phyloP scores from a whole-genome alignment of 768 basidiomycete genomes.

The Kwoniella heveanensis region DNA sequence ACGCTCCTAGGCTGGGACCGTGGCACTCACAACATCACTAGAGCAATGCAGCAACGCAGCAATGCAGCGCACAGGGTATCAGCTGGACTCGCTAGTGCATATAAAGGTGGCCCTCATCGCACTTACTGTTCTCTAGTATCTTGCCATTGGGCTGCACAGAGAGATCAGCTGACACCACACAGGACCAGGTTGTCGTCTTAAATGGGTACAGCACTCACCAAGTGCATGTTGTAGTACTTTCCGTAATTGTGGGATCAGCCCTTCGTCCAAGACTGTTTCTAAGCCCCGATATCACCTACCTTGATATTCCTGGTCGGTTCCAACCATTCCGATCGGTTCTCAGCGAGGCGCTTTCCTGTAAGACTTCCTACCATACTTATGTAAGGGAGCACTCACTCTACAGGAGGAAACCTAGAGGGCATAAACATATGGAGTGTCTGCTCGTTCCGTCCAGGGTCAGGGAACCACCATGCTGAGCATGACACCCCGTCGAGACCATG shows the following conservation, averaged over 20 bases:
- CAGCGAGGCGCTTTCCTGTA: too few relatives aligned
- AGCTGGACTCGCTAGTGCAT: not conserved
- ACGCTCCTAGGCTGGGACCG: too few relatives aligned
- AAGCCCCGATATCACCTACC: not conserved
- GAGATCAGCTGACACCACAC: constrained; percentile 7
- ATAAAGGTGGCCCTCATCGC: too few relatives aligned
- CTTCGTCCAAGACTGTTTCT: too few relatives aligned
- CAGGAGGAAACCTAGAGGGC: constrained; percentile 9
- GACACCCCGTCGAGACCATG: too few relatives aligned
- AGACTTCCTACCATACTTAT: too few relatives aligned
- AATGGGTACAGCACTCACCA: constrained; percentile 6
- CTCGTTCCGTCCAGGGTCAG: constrained; percentile 19
- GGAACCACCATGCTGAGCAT: constrained; percentile 24
- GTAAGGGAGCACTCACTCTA: constrained; percentile 12
- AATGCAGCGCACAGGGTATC: too few relatives aligned
- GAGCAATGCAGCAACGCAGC: too few relatives aligned
- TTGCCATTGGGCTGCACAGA: constrained; percentile 14
- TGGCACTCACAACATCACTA: too few relatives aligned
- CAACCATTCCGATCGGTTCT: too few relatives aligned
- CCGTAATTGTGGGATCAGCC: too few relatives aligned
- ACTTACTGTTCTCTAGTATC: constrained; percentile 17
- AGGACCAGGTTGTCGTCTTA: too few relatives aligned
- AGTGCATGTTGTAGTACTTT: constrained; percentile 23
- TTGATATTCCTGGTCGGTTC: constrained; percentile 7
- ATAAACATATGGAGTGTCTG: constrained; percentile 12